Evolutionary conservation across 1,284 basidiomycete genomes (phyloP).

Genomic region (Ganoderma boninense): DNA sequence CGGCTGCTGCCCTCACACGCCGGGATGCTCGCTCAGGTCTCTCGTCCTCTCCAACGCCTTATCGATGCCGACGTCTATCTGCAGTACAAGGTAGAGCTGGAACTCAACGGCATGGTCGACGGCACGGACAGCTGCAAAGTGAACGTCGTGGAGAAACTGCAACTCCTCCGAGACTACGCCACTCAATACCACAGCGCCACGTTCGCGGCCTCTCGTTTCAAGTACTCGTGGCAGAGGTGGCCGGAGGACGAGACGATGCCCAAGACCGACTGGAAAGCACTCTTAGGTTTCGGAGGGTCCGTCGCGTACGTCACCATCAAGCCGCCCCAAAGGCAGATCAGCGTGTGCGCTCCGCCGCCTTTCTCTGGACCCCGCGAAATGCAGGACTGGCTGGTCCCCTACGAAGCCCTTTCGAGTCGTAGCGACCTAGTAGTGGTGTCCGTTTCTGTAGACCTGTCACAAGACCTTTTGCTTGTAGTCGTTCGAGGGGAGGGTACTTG

Average conservation of each 20-base stretch:
- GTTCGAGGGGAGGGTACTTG: too few species aligned
- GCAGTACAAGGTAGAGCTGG: conserved; percentile 62
- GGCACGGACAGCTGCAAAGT: conserved; percentile 38
- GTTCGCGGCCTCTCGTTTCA: neutral
- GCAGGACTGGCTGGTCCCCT: conserved; percentile 4
- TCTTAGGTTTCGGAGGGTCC: neutral
- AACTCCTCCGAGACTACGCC: conserved; percentile 41
- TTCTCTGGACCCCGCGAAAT: neutral
- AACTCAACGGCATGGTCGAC: conserved; percentile 53
- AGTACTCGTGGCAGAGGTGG: conserved; percentile 7
- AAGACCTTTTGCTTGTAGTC: too few species aligned
- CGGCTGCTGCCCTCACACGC: neutral
- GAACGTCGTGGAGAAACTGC: conserved; percentile 46
- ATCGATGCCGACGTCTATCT: conserved; percentile 49
- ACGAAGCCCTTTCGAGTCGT: neutral
- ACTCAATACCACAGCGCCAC: neutral
- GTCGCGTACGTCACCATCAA: conserved; percentile 9
- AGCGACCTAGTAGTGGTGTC: too few species aligned
- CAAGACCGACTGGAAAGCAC: neutral
- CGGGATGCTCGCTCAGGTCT: conserved; percentile 49
- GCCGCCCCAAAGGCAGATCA: conserved; percentile 8
- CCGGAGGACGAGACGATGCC: neutral
- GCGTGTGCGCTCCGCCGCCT: conserved; percentile 2
- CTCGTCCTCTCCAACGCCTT: conserved; percentile 46
- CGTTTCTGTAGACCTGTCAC: too few species aligned